phyloP scores from a whole-genome alignment of 2,329 filamentous ascomycete genomes.

The Nothophaeocryptopus gaeumannii region DNA sequence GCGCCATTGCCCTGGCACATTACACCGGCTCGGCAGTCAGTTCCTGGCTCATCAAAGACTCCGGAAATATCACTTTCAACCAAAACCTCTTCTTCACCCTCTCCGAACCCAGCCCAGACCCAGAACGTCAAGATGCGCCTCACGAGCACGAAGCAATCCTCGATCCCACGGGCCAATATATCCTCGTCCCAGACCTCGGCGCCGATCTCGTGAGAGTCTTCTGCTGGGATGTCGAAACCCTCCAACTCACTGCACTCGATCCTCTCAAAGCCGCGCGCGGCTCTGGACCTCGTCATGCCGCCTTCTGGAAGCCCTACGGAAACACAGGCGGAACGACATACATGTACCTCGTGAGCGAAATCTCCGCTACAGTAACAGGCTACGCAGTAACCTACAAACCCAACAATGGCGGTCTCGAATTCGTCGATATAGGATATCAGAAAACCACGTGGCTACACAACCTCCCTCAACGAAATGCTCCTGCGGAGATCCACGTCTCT shows the following conservation, averaged over 20 bases:
- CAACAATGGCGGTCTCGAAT: slow-evolving; percentile 44
- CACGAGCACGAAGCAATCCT: slow-evolving; percentile 38
- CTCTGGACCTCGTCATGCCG: slow-evolving; percentile 37
- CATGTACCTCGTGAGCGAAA: slow-evolving; percentile 48
- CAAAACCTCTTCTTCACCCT: slow-evolving; percentile 33
- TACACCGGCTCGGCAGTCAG: slow-evolving; percentile 41
- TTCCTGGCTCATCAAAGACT: slow-evolving; percentile 50
- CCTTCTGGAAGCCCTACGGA: slow-evolving; percentile 35
- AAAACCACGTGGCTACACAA: slow-evolving; percentile 48
- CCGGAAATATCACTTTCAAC: slow-evolving; percentile 42
- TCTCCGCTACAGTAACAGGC: slow-evolving; percentile 47
- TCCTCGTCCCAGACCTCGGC: slow-evolving; percentile 39
- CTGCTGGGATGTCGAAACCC: slow-evolving; percentile 26
- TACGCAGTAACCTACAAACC: slow-evolving; percentile 49
- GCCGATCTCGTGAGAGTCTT: slow-evolving; percentile 39
- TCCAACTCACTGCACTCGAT: slow-evolving; percentile 26
- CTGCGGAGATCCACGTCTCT: slow-evolving; percentile 54
- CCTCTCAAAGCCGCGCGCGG: slow-evolving; percentile 31
- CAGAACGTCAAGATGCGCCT: slow-evolving; percentile 35
- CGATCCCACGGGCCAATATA: slow-evolving; percentile 39
- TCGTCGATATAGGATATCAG: slow-evolving; percentile 44
- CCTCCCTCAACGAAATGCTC: slow-evolving; percentile 49
- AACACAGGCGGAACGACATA: slow-evolving; percentile 30
- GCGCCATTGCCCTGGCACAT: slow-evolving; percentile 42
- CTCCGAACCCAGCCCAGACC: slow-evolving; percentile 28